Conservation (phyloP, 2,329 filamentous ascomycete species). For the Aspergillus japonicus region DNA sequence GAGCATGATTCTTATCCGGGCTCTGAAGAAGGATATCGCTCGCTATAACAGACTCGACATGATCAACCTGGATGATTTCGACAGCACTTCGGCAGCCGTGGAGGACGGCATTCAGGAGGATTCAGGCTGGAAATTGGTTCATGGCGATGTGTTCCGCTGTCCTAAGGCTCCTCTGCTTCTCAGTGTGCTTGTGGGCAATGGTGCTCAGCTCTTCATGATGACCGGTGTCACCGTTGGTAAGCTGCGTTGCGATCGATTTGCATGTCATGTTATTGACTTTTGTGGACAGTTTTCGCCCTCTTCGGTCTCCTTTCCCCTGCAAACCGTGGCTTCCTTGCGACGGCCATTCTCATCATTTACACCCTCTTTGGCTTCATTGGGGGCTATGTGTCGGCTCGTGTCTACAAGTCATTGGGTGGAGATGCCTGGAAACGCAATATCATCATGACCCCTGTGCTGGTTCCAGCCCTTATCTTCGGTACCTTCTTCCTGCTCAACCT, state of each 20-base stretch:
- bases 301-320: constrained; percentile 94
- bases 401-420: constrained; percentile 93
- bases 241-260: constrained; percentile 17
- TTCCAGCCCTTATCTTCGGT: constrained; percentile 81
- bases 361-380: constrained; percentile 90
- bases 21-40: constrained; percentile 90
- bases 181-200: constrained; percentile 86
- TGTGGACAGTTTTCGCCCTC: constrained; percentile 68
- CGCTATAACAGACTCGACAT: constrained; percentile 93
- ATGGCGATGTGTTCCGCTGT: constrained; percentile 93
- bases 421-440: constrained; percentile 96
- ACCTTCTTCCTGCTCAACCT: constrained; percentile 93
- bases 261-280: constrained; percentile 9
- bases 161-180: constrained; percentile 80
- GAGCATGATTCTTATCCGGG: constrained; percentile 83
- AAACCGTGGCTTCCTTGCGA: constrained; percentile 89
- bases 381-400: constrained; percentile 81
- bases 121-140: constrained; percentile 96
- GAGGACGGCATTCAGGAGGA: constrained; percentile 97
- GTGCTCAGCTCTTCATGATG: constrained; percentile 97
- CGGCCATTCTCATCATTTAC: constrained; percentile 89
- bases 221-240: constrained; percentile 80
- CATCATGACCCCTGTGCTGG: constrained; percentile 76
- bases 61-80: constrained; percentile 85
- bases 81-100: constrained; percentile 67